Percentiles rank a stretch among this genome's conserved stretches.
Evolutionary conservation across 1,284 basidiomycete species (phyloP).

Genomic region (Puccinia triticina): DNA sequence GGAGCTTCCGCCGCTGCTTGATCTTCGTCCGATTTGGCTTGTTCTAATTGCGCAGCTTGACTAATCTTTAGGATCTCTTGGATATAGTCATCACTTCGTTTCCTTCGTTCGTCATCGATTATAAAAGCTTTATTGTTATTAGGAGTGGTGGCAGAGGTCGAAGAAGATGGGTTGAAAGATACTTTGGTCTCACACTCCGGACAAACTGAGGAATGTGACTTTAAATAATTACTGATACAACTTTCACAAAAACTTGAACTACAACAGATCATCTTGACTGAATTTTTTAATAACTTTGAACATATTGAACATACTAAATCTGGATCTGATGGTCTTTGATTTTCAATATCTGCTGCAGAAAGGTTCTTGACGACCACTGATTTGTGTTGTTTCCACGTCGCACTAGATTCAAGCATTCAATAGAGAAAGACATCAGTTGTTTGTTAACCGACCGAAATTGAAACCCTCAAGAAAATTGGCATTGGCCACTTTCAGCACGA

Average conservation of each 20-base stretch:
- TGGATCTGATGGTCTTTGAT: conserved; percentile 73
- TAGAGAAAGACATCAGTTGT: conserved; percentile 13
- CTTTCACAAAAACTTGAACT: conserved; percentile 88
- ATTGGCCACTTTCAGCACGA: not conserved
- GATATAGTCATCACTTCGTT: conserved; percentile 77
- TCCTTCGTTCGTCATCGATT: conserved; percentile 75
- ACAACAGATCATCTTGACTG: conserved; percentile 89
- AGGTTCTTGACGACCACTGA: conserved; percentile 74
- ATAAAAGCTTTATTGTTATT: conserved; percentile 72
- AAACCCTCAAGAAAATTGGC: not conserved
- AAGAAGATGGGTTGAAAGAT: conserved; percentile 24
- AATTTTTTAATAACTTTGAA: conserved; percentile 83
- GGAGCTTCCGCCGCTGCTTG: not conserved
- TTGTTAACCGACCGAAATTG: not conserved
- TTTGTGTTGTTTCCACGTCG: conserved; percentile 86
- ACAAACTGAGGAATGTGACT: conserved; percentile 89
- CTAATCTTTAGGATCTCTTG: conserved; percentile 80
- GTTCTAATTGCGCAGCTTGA: conserved; percentile 66
- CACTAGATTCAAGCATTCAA: conserved; percentile 63
- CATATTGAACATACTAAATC: conserved; percentile 82
- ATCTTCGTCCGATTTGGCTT: conserved; percentile 13
- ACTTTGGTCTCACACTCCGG: conserved; percentile 79
- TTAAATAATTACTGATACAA: conserved; percentile 84
- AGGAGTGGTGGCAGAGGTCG: conserved; percentile 65
- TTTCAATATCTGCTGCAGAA: conserved; percentile 80